Conservation (phyloP, 768 basidiomycete genomes). For the Lactarius pseudohatsudake region DNA sequence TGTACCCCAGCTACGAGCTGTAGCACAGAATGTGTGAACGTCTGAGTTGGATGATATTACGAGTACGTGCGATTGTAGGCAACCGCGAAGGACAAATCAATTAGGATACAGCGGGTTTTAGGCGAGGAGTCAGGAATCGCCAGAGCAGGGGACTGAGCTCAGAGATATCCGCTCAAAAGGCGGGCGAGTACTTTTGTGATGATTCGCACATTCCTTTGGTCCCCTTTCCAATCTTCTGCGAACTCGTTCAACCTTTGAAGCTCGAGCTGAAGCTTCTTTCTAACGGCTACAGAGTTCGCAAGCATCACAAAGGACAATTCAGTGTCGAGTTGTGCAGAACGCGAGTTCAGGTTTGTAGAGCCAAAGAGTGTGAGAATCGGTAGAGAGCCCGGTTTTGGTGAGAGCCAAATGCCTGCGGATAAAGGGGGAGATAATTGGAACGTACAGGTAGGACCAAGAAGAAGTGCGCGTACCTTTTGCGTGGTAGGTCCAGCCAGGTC, state of each 20-base stretch:
- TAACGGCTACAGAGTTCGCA: constrained; percentile 55
- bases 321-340: constrained; percentile 87
- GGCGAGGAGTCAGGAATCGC: not conserved
- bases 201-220: constrained; percentile 54
- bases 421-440: constrained; percentile 4
- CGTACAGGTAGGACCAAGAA: not conserved
- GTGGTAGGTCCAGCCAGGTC: constrained; percentile 94
- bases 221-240: constrained; percentile 59
- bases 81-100: not conserved
- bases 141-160: constrained; percentile 23
- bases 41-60: not conserved
- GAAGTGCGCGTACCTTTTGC: constrained; percentile 72
- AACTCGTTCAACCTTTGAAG: constrained; percentile 50
- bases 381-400: constrained; percentile 48
- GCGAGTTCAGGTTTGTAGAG: constrained; percentile 91
- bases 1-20: not conserved
- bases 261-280: constrained; percentile 52
- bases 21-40: not conserved
- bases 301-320: constrained; percentile 87
- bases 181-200: constrained; percentile 64
- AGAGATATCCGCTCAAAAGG: constrained; percentile 71
- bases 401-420: constrained; percentile 80
- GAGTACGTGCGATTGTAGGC: not conserved
- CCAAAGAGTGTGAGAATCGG: constrained; percentile 86
- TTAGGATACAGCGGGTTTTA: not conserved